Percentiles rank a stretch among this genome's conserved stretches.
phyloP scores from a whole-genome alignment of 164 flowering plant genomes.

The Aristolochia californica region DNA sequence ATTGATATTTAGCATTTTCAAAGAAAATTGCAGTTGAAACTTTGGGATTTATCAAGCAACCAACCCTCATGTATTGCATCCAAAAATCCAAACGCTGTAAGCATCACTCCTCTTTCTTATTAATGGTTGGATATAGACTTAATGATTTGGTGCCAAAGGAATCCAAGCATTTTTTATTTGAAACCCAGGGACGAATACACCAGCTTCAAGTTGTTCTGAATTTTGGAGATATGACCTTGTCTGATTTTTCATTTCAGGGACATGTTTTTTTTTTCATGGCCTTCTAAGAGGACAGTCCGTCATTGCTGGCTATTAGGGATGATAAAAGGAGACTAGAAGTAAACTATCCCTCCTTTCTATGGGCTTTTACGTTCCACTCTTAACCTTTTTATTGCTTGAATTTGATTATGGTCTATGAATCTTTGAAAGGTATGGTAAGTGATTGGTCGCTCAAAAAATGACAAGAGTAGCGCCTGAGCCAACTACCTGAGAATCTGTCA shows the following conservation, averaged over 20 bases:
- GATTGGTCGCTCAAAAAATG: constrained; percentile 30
- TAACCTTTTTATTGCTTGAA: background rate
- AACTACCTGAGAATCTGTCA: background rate
- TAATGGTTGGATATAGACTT: no score
- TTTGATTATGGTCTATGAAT: background rate
- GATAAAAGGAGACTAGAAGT: constrained; percentile 72
- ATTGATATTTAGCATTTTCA: background rate
- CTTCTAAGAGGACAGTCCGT: constrained; percentile 68
- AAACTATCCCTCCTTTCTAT: constrained; percentile 14
- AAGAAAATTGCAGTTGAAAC: constrained; percentile 47
- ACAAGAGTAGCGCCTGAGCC: constrained; percentile 1
- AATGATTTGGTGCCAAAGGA: background rate
- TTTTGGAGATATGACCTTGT: background rate
- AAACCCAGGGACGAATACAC: no score
- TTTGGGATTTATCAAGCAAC: constrained; percentile 82
- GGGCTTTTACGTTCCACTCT: background rate
- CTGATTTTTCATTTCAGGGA: constrained; percentile 37
- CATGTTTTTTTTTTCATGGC: constrained; percentile 65
- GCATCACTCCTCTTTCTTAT: constrained; percentile 11
- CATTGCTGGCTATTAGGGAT: constrained; percentile 77
- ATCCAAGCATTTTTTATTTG: no score
- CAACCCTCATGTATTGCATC: constrained; percentile 73
- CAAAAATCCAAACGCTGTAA: constrained; percentile 66
- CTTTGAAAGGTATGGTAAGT: constrained; percentile 49
- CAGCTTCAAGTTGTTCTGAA: background rate